Conservation (phyloP, 148 eudicot species). For the Fallopia convolvulus region DNA sequence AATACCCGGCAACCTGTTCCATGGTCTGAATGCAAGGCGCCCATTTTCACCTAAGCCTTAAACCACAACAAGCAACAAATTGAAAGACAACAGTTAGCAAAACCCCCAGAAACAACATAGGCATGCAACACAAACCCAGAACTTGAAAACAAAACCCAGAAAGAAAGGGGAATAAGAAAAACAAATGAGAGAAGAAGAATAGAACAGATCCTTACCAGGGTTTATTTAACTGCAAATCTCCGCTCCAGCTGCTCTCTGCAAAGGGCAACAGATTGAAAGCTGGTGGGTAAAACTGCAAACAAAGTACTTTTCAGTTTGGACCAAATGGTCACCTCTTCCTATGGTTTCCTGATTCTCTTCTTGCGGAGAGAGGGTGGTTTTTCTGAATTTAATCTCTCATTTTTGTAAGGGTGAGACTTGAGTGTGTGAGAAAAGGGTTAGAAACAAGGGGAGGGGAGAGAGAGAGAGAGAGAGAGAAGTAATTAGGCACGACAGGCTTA, state of each 20-base stretch:
- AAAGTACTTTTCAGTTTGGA: conserved; percentile 10
- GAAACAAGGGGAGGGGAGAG: background rate
- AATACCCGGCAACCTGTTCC: background rate
- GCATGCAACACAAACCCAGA: conserved; percentile 1
- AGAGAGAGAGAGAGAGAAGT: conserved; percentile 2
- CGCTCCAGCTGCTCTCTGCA: background rate
- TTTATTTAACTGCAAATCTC: background rate
- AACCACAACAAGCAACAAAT: background rate
- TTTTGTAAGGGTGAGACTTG: background rate
- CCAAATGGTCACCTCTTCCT: conserved; percentile 14
- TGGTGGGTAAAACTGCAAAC: background rate
- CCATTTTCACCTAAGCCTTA: background rate
- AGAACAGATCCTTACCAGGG: background rate
- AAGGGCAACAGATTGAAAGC: background rate
- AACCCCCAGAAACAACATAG: background rate
- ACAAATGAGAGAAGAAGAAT: background rate
- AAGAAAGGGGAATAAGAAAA: background rate
- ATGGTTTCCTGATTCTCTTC: background rate
- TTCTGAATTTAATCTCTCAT: background rate
- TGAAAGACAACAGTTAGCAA: background rate
- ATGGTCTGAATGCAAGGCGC: background rate
- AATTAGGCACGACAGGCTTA: conserved; percentile 6
- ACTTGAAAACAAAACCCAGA: background rate
- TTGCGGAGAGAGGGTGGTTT: background rate
- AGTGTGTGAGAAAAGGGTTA: conserved; percentile 1